Evolutionary conservation across 2,329 filamentous ascomycete genomes (phyloP).

Genomic region (Fusarium graminum): DNA sequence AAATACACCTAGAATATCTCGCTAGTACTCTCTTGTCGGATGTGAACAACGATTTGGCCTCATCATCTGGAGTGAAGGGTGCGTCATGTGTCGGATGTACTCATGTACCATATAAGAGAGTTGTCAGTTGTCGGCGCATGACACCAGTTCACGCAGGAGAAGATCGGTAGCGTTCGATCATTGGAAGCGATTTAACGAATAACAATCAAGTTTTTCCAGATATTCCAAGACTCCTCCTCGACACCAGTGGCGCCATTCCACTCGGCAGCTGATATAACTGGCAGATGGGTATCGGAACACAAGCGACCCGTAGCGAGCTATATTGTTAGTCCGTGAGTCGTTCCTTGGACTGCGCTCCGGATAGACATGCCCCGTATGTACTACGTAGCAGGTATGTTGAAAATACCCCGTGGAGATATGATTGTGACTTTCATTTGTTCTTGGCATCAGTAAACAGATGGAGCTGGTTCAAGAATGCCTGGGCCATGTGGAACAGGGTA

Average conservation of each 20-base stretch:
- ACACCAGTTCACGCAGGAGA: not conserved
- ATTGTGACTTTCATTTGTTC: conserved; percentile 11
- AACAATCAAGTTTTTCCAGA: conserved; percentile 19
- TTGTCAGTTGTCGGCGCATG: not conserved
- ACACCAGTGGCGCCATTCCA: conserved; percentile 41
- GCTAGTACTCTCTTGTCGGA: conserved; percentile 10
- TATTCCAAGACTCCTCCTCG: conserved; percentile 10
- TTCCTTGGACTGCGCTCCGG: conserved; percentile 4
- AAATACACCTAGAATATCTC: conserved; percentile 19
- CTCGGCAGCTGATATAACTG: conserved; percentile 30
- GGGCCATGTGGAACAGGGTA: conserved; percentile 45
- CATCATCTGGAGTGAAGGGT: not conserved
- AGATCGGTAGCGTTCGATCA: conserved; percentile 8
- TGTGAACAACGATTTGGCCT: not conserved
- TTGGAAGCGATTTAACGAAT: conserved; percentile 10
- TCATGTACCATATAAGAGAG: not conserved
- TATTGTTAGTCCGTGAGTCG: conserved; percentile 21
- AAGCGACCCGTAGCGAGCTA: conserved; percentile 24
- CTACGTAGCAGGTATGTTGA: not conserved
- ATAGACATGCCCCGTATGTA: not conserved
- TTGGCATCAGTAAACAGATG: conserved; percentile 9
- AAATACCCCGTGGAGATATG: not conserved
- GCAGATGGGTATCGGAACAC: conserved; percentile 26
- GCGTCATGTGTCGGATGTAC: not conserved
- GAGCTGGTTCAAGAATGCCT: conserved; percentile 31